Percentiles rank a stretch among this genome's conserved stretches.
phyloP scores from a whole-genome alignment of 2,329 filamentous ascomycete species.

The Exophiala xenobiotica region DNA sequence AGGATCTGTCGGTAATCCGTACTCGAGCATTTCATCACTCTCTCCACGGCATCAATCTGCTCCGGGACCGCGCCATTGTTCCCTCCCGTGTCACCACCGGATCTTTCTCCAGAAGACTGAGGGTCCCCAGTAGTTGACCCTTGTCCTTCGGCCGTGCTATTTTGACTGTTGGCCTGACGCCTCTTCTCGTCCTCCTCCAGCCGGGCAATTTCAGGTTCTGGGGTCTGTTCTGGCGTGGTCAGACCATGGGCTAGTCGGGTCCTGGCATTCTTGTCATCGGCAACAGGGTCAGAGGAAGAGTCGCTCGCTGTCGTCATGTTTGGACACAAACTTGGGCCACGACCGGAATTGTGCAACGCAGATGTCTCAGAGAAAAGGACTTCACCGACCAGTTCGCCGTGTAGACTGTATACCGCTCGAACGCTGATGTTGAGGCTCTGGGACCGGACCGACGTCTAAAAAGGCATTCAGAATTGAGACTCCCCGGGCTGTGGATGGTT shows the following conservation, averaged over 20 bases:
- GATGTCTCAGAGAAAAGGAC: constrained; percentile 13
- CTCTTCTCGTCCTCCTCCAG: constrained; percentile 15
- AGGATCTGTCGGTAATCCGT: not conserved
- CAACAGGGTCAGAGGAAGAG: constrained; percentile 8
- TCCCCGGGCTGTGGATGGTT: not conserved
- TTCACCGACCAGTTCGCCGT: constrained; percentile 2
- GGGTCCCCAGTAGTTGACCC: not conserved
- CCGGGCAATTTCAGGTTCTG: constrained; percentile 7
- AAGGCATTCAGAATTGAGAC: constrained; percentile 6
- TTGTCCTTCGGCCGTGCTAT: not conserved
- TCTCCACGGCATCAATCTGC: constrained; percentile 14
- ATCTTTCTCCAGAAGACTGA: not conserved
- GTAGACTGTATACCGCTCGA: not conserved
- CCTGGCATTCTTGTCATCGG: constrained; percentile 9
- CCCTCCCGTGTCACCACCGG: not conserved
- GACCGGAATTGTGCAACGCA: constrained; percentile 8
- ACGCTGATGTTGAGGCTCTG: constrained; percentile 7
- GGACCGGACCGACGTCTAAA: constrained; percentile 1
- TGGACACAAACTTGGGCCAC: constrained; percentile 3
- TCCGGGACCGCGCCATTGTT: constrained; percentile 10
- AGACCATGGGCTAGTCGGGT: constrained; percentile 14
- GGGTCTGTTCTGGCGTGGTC: constrained; percentile 14
- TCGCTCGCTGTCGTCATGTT: constrained; percentile 10
- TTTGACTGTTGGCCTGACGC: constrained; percentile 1
- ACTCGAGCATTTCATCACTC: constrained; percentile 9